phyloP scores from a whole-genome alignment of 176 grass and related monocot genomes.

The Alloteropsis semialata region DNA sequence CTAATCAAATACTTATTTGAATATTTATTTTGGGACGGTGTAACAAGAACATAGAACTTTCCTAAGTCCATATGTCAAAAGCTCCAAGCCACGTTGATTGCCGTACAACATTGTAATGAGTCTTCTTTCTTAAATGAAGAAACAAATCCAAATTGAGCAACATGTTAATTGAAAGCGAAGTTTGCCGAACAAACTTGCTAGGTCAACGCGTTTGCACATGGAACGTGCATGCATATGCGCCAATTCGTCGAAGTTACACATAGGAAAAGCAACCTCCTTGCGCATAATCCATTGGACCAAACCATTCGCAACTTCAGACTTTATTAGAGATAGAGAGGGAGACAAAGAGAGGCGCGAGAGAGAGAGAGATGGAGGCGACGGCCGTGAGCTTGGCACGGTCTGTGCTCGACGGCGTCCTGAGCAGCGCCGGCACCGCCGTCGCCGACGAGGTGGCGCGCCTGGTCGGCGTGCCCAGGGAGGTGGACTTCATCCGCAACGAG shows the following conservation, averaged over 20 bases:
- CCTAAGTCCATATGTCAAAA: neutral
- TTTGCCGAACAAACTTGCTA: neutral
- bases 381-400: slow-evolving; percentile 37
- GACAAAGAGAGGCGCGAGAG: neutral
- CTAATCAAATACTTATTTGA: no score
- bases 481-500: slow-evolving; percentile 40
- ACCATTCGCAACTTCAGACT: neutral
- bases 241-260: neutral
- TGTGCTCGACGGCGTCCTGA: slow-evolving; percentile 36
- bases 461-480: slow-evolving; percentile 20
- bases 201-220: neutral
- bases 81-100: neutral
- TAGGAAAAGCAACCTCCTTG: neutral
- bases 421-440: slow-evolving; percentile 11
- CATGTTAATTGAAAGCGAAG: neutral
- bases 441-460: slow-evolving; percentile 28
- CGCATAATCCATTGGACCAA: neutral
- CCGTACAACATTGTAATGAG: neutral
- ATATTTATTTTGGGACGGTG: no score
- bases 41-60: no score
- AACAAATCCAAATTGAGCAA: neutral
- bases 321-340: neutral
- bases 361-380: slow-evolving; percentile 31
- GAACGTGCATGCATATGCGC: neutral
- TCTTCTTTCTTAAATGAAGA: neutral